Conservation (phyloP, 805 yeast species). For the Candida oleophila region DNA sequence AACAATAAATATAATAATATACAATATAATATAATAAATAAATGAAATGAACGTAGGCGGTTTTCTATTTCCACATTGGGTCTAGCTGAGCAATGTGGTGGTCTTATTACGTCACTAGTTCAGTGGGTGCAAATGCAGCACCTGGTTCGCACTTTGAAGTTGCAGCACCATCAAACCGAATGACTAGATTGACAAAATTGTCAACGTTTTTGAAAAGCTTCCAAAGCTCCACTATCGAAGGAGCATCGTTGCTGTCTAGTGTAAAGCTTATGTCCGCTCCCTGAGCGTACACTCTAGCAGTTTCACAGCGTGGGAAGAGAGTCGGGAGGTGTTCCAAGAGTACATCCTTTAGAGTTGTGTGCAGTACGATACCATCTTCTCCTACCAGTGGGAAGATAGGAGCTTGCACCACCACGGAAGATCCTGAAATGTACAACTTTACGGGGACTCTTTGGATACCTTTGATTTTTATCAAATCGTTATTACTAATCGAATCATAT, state of each 20-base stretch:
- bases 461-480: constrained; percentile 22
- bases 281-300: constrained; percentile 1
- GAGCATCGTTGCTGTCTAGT: constrained; percentile 6
- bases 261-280: neutral
- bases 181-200: constrained; percentile 34
- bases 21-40: too few relatives aligned
- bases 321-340: constrained; percentile 7
- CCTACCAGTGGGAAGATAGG: constrained; percentile 12
- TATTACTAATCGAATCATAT: constrained; percentile 24
- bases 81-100: too few relatives aligned
- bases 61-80: neutral
- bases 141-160: neutral
- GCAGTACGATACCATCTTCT: constrained; percentile 5
- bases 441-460: constrained; percentile 45
- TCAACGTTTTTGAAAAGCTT: constrained; percentile 31
- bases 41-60: neutral
- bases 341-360: constrained; percentile 4
- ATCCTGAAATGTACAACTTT: constrained; percentile 43
- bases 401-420: constrained; percentile 32
- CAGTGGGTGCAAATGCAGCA: neutral
- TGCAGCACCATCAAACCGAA: constrained; percentile 4
- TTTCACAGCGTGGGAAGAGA: neutral
- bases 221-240: constrained; percentile 30
- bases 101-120: neutral
- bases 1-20: too few relatives aligned